phyloP scores from a whole-genome alignment of 1,284 basidiomycete species.

The Moesziomyces globuligerus region DNA sequence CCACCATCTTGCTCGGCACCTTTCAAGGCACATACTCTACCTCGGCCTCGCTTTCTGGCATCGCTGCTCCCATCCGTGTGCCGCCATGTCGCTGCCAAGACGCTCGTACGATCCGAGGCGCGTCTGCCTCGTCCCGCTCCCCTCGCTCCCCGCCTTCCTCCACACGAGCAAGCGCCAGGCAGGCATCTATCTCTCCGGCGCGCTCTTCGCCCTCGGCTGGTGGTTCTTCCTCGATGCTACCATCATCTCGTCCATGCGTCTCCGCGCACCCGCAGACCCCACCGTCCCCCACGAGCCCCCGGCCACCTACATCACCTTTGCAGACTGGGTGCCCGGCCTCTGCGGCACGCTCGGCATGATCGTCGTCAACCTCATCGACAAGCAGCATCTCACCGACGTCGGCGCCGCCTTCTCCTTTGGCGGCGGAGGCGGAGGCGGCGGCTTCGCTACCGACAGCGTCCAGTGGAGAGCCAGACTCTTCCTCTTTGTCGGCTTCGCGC shows the following conservation, averaged over 20 bases:
- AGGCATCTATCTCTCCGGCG: conserved; percentile 90
- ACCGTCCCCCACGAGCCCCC: conserved; percentile 77
- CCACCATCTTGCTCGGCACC: too few species aligned
- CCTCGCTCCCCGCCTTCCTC: conserved; percentile 65
- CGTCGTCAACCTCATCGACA: conserved; percentile 93
- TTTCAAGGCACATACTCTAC: too few species aligned
- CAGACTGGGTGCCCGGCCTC: conserved; percentile 95
- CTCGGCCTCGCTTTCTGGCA: too few species aligned
- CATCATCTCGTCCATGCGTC: conserved; percentile 75
- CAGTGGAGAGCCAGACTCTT: conserved; percentile 90
- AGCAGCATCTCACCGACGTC: conserved; percentile 79
- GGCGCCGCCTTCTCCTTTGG: conserved; percentile 56
- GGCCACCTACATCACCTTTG: conserved; percentile 86
- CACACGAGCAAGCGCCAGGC: conserved; percentile 76
- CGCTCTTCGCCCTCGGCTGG: conserved; percentile 88
- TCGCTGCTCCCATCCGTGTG: too few species aligned
- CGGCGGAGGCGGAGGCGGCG: conserved; percentile 41
- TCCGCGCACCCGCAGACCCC: conserved; percentile 75
- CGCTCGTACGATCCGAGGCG: conserved; percentile 87
- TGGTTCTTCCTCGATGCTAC: conserved; percentile 97
- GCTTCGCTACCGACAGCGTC: conserved; percentile 74
- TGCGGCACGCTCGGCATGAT: conserved; percentile 93
- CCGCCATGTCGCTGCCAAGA: conserved; percentile 76
- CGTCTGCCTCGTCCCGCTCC: conserved; percentile 75
- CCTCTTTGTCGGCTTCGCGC: conserved; percentile 92